Evolutionary conservation across 2,329 filamentous ascomycete species (phyloP).

Genomic region (Xenosphaeropsis pyriputrescens): DNA sequence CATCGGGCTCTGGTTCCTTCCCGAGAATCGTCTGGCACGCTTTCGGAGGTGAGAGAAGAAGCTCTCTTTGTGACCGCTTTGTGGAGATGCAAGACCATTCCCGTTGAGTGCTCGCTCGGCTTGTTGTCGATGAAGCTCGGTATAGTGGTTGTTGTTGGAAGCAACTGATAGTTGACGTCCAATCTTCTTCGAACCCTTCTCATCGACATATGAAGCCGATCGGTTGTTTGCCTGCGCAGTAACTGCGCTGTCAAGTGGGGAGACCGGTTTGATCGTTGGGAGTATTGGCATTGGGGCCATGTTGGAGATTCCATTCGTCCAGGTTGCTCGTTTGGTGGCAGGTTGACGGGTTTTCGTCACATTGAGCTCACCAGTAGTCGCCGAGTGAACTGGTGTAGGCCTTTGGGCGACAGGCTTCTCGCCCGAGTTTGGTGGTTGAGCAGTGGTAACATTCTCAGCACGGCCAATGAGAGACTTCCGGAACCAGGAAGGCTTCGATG

Average conservation of each 20-base stretch:
- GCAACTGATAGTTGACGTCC: conserved; percentile 85
- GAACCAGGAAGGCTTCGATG: conserved; percentile 91
- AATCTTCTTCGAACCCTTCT: conserved; percentile 75
- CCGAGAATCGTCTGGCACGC: conserved; percentile 80
- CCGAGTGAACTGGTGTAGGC: conserved; percentile 27
- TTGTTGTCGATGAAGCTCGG: conserved; percentile 79
- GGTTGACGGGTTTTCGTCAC: conserved; percentile 29
- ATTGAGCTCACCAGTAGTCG: conserved; percentile 22
- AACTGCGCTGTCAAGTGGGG: conserved; percentile 87
- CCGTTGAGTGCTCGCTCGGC: conserved; percentile 84
- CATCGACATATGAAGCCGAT: conserved; percentile 39
- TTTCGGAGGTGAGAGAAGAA: conserved; percentile 98
- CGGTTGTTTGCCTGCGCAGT: conserved; percentile 73
- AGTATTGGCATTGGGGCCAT: conserved; percentile 90
- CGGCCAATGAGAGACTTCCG: conserved; percentile 82
- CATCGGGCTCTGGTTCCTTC: conserved; percentile 69
- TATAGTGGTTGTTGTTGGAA: conserved; percentile 85
- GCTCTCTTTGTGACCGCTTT: conserved; percentile 74
- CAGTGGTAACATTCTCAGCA: conserved; percentile 52
- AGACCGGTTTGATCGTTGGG: conserved; percentile 86
- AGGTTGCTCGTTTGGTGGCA: conserved; percentile 75
- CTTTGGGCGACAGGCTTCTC: conserved; percentile 32
- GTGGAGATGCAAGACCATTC: conserved; percentile 62
- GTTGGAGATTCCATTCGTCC: conserved; percentile 71
- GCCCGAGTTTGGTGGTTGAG: conserved; percentile 27